Percentiles rank a stretch among this genome's conserved stretches.
These are phyloP conservation scores for Leccinum rimulosum DNA, from an alignment of 768 basidiomycete species.

Conservation along the genomic window DNA sequence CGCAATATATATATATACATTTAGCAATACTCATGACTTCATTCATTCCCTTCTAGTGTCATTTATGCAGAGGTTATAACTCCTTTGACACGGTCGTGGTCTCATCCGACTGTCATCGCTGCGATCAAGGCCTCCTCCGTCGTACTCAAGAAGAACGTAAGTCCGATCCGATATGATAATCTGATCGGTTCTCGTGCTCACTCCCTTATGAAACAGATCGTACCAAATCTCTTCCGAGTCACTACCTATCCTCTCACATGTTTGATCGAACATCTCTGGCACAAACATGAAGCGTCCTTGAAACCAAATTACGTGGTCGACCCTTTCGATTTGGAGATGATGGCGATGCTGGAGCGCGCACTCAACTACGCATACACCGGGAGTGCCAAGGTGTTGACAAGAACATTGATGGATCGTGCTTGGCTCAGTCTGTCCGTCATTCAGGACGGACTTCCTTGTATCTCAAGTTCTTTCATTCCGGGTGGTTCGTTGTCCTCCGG, in stretches of 20 bases:
- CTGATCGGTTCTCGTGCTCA: too few species aligned
- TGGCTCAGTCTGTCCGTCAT: constrained; percentile 1
- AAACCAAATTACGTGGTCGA: neutral
- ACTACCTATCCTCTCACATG: neutral
- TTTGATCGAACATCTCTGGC: neutral
- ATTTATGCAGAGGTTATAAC: neutral
- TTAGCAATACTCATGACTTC: too few species aligned
- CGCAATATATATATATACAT: too few species aligned
- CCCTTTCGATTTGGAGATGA: neutral
- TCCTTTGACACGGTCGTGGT: neutral
- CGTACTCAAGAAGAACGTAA: neutral
- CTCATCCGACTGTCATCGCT: neutral
- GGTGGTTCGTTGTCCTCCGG: too few species aligned
- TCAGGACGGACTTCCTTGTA: too few species aligned
- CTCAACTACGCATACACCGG: constrained; percentile 8
- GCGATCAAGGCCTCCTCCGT: neutral
- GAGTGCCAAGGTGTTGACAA: neutral
- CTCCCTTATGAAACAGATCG: neutral
- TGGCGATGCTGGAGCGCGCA: neutral
- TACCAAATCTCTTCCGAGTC: neutral
- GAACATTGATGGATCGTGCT: neutral
- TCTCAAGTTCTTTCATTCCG: too few species aligned
- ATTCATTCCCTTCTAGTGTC: too few species aligned
- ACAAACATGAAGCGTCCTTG: neutral
- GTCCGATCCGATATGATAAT: neutral